Conservation (phyloP, 139 green algal genomes). For the Auxenochlorella pyrenoidosa region DNA sequence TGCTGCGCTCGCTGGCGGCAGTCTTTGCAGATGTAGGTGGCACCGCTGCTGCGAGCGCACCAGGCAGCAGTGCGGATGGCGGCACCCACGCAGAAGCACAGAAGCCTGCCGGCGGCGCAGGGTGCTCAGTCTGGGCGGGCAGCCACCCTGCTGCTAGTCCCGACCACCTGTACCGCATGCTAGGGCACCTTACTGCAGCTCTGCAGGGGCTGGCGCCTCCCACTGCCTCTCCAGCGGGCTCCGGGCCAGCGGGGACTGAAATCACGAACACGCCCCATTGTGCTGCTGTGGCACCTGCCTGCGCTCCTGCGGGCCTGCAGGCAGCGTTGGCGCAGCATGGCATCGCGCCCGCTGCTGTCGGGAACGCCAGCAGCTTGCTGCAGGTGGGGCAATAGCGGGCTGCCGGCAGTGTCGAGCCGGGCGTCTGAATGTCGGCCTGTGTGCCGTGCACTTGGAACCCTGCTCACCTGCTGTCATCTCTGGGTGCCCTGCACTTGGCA, state of each 20-base stretch:
- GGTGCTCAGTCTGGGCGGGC: no score
- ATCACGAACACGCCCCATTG: no score
- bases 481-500: no score
- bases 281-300: neutral
- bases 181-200: neutral
- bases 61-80: no score
- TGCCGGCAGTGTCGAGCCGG: no score
- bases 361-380: neutral
- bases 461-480: no score
- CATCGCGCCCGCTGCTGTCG: neutral
- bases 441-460: no score
- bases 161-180: neutral
- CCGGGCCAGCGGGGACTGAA: neutral
- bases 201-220: neutral
- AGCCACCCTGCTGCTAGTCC: neutral
- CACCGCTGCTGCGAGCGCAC: neutral
- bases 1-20: slow-evolving; percentile 16
- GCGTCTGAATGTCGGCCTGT: no score
- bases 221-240: neutral
- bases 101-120: no score
- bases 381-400: neutral
- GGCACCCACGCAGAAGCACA: no score
- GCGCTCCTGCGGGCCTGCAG: neutral
- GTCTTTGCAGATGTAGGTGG: neutral
- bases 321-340: slow-evolving; percentile 5